Percentiles rank a stretch among this genome's conserved stretches.
Evolutionary conservation across 768 basidiomycete species (phyloP).

Genomic region (Suillus subaureus): DNA sequence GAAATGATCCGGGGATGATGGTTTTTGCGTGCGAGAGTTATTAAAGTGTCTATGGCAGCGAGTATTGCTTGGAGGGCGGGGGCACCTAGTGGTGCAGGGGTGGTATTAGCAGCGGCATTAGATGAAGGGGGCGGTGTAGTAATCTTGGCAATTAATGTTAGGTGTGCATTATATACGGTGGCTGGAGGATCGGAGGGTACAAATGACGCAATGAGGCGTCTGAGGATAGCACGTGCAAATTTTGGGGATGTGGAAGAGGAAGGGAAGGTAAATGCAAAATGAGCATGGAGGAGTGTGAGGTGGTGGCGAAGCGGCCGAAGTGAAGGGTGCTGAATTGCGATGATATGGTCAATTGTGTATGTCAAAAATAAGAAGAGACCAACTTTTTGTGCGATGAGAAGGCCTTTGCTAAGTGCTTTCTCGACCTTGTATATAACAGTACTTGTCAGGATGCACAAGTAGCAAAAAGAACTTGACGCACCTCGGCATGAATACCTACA

Average conservation of each 20-base stretch:
- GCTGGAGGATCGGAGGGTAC: slow-evolving; percentile 50
- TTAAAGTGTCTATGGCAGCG: slow-evolving; percentile 35
- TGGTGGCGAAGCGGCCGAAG: slow-evolving; percentile 61
- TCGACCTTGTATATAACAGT: neutral
- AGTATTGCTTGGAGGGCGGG: slow-evolving; percentile 35
- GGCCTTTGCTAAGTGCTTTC: slow-evolving; percentile 5
- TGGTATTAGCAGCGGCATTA: neutral
- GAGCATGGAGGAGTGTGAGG: slow-evolving; percentile 63
- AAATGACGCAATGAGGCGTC: slow-evolving; percentile 1
- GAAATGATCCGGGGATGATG: slow-evolving; percentile 47
- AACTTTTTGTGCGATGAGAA: slow-evolving; percentile 32
- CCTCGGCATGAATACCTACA: neutral
- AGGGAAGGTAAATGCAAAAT: slow-evolving; percentile 35
- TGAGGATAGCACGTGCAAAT: slow-evolving; percentile 52
- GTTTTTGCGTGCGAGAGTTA: slow-evolving; percentile 31
- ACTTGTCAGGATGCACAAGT: slow-evolving; percentile 7
- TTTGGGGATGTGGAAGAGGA: slow-evolving; percentile 34
- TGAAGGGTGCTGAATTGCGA: slow-evolving; percentile 55
- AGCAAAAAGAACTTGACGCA: neutral
- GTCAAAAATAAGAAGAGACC: slow-evolving; percentile 1
- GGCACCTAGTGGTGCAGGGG: slow-evolving; percentile 6
- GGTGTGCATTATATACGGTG: slow-evolving; percentile 54
- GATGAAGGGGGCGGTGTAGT: slow-evolving; percentile 26
- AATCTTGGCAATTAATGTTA: slow-evolving; percentile 53
- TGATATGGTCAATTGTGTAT: slow-evolving; percentile 10